Evolutionary conservation across 2,329 filamentous ascomycete species (phyloP).

Genomic region (Beauveria caledonica): DNA sequence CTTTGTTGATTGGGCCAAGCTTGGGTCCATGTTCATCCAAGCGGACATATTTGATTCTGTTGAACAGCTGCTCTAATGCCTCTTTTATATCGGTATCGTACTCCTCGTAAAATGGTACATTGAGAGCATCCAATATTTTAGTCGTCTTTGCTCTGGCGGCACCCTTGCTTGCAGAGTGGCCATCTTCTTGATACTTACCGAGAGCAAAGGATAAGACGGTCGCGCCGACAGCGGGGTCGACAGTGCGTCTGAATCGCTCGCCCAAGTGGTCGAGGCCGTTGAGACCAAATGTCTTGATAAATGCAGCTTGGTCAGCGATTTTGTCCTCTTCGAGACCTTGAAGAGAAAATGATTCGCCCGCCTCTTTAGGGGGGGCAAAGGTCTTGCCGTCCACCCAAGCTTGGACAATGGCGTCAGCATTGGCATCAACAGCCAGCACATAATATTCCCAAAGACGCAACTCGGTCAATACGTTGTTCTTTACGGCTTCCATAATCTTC

Average conservation of each 20-base stretch:
- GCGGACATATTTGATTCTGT: slow-evolving; percentile 89
- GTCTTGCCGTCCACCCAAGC: slow-evolving; percentile 60
- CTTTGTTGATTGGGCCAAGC: slow-evolving; percentile 65
- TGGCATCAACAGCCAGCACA: slow-evolving; percentile 66
- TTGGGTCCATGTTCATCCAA: slow-evolving; percentile 89
- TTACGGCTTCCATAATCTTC: slow-evolving; percentile 76
- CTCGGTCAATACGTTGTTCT: slow-evolving; percentile 66
- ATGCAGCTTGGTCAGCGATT: slow-evolving; percentile 47
- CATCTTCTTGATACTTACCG: slow-evolving; percentile 50
- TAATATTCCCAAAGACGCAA: slow-evolving; percentile 93
- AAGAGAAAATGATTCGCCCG: slow-evolving; percentile 27
- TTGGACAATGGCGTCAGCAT: slow-evolving; percentile 59
- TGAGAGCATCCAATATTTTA: slow-evolving; percentile 70
- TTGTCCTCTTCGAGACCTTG: slow-evolving; percentile 38
- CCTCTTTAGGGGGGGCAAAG: slow-evolving; percentile 40
- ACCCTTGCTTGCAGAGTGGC: slow-evolving; percentile 37
- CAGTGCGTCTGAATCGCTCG: slow-evolving; percentile 64
- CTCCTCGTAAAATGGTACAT: slow-evolving; percentile 83
- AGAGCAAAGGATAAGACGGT: slow-evolving; percentile 33
- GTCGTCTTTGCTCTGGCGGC: slow-evolving; percentile 47
- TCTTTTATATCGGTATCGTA: slow-evolving; percentile 77
- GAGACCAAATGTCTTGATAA: slow-evolving; percentile 62
- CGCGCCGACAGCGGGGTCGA: slow-evolving; percentile 63
- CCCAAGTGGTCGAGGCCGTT: slow-evolving; percentile 66
- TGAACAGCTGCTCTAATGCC: slow-evolving; percentile 85